Base-by-base conservation (phyloP, 805 yeast genomes). In the Candida morakotiae region DNA sequence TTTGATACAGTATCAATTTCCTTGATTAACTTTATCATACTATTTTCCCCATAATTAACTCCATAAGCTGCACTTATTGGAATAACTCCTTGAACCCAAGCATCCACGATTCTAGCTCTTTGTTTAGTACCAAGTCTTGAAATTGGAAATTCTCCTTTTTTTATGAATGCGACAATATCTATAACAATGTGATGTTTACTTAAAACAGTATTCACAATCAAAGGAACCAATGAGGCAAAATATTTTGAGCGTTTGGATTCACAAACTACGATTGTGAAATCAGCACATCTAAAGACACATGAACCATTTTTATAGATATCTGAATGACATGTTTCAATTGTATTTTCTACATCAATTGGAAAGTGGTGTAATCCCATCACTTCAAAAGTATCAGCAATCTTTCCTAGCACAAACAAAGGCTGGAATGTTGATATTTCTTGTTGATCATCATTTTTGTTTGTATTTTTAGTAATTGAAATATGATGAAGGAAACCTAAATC, bases 401-500 rank as follows among this genome's bases (percentile, higher is more conserved):
- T 71, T 0, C 98, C 98, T 32, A 93, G 58, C 4, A 87, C 87
- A 58, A 83, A 93, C 35, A 93, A 65, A 4, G 93, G 80, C 52
- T 88, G 96, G 58, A 87, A 68, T 3, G 70, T 51, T 1, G 67
- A 54, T 21, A 55, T 49, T 19, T 52, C 57, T 45, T 30, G 28
- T 15, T 18, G 21, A 28, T 11, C 20, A n/a, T 35, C 35, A 8
- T 64, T 38, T 64, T 79, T 40, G 62, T 53, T 38, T 36, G 53
- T 19, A 53, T 72, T 52, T 59, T 71, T 54, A 55, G 54, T 71
- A 50, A 51, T 69, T 9, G 69, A 69, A 4, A 87, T 80, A 15
- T 80, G 82, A 51, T 88, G 95, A 38, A 93, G 68, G 55, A 93
- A 93, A 0, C 99, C 99, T 25, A 93, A 66, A 53, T 93, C 97